Evolutionary conservation across 495 filamentous ascomycete genomes (phyloP).

Genomic region (Oleoguttula mirabilis): DNA sequence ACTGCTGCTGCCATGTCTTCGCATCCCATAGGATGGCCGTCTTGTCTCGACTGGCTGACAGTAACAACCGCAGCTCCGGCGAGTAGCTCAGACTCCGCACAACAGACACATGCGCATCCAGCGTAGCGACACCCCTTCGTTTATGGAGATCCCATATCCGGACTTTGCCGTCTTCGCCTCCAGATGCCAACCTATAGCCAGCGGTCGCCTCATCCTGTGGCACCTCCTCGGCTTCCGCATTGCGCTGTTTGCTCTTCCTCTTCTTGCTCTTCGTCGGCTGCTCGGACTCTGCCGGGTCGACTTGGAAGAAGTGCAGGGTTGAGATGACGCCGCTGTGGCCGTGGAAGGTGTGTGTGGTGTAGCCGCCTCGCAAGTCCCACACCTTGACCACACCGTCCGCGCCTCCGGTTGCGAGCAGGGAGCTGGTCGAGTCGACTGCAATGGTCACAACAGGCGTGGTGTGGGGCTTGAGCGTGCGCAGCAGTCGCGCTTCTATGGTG

Average conservation of each 20-base stretch:
- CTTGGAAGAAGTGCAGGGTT: conserved; percentile 81
- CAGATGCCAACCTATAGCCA: conserved; percentile 74
- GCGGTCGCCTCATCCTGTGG: conserved; percentile 31
- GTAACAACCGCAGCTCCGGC: conserved; percentile 53
- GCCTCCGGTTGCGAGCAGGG: conserved; percentile 78
- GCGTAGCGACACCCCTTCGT: conserved; percentile 58
- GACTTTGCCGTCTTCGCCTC: conserved; percentile 82
- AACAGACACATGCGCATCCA: conserved; percentile 89
- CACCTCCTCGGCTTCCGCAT: conserved; percentile 35
- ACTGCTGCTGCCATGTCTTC: conserved; percentile 68
- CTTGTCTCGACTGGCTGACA: conserved; percentile 90
- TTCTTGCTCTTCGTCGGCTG: conserved; percentile 35
- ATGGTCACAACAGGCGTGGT: conserved; percentile 74
- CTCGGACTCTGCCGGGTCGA: conserved; percentile 33
- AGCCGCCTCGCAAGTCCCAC: conserved; percentile 89
- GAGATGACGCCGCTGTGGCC: conserved; percentile 85
- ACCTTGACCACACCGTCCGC: conserved; percentile 90
- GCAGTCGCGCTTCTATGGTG: conserved; percentile 49
- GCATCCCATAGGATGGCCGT: conserved; percentile 87
- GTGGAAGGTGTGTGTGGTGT: conserved; percentile 86
- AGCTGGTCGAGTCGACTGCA: conserved; percentile 72
- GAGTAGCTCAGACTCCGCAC: conserved; percentile 77
- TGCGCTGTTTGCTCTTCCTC: conserved; percentile 35
- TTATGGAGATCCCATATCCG: conserved; percentile 85
- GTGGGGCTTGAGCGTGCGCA: conserved; percentile 82